Evolutionary conservation across 106 monocot genomes (phyloP), one percentile per base, ranked within the genome.

Genomic region (Agapanthus africanus): DNA sequence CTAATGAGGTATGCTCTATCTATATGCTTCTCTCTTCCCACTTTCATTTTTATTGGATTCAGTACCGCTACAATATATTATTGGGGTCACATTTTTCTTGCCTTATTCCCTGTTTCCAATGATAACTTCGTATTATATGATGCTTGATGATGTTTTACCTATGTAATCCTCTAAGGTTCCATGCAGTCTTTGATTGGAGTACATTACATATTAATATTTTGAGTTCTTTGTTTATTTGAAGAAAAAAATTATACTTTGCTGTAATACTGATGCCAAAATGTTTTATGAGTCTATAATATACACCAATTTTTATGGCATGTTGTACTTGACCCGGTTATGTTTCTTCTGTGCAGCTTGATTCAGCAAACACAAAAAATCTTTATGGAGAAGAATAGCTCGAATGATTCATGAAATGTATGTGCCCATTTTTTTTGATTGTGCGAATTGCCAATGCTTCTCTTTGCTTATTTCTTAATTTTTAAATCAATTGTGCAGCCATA

Each of bases 401-500:
- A 76, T 76, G 89, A 81, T 79, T 54, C 84, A 68, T 80, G 89
- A 83, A 89, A 79, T 70, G 92, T 97, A 82, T n/a, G n/a, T n/a
- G n/a, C n/a, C n/a, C n/a, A n/a, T n/a, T n/a, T n/a, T n/a, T n/a
- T n/a, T n/a, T n/a, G n/a, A n/a, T n/a, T n/a, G n/a, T n/a, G n/a
- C n/a, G n/a, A n/a, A n/a, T n/a, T n/a, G n/a, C n/a, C n/a, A n/a
- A n/a, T n/a, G n/a, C n/a, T n/a, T n/a, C n/a, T n/a, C n/a, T n/a
- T n/a, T n/a, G n/a, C n/a, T n/a, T n/a, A n/a, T n/a, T n/a, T n/a
- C n/a, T n/a, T n/a, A n/a, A n/a, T n/a, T n/a, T n/a, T n/a, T n/a
- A n/a, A n/a, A n/a, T n/a, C n/a, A n/a, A n/a, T n/a, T n/a, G n/a
- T n/a, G n/a, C n/a, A n/a, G n/a, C n/a, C n/a, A n/a, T n/a, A n/a